Conservation (phyloP, 768 basidiomycete genomes). For the Rhizopogon vesiculosus region DNA sequence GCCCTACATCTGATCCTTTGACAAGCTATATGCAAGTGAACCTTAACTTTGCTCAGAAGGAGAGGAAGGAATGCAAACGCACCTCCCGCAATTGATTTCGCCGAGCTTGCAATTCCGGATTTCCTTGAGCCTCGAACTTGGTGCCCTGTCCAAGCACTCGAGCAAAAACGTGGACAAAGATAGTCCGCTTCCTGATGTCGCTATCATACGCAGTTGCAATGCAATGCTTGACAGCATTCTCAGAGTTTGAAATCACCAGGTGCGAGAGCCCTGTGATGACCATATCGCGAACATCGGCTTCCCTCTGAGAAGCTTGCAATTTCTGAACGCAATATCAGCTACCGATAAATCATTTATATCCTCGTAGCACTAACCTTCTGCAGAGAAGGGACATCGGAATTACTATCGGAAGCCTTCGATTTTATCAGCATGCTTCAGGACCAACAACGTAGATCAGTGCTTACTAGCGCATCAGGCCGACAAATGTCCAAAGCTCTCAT, state of each 20-base stretch:
- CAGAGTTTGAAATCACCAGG: slow-evolving; percentile 78
- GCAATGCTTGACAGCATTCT: slow-evolving; percentile 87
- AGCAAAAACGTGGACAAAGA: slow-evolving; percentile 83
- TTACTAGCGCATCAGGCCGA: slow-evolving; percentile 42
- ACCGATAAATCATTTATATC: neutral
- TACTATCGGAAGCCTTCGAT: slow-evolving; percentile 41
- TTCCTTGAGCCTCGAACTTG: slow-evolving; percentile 63
- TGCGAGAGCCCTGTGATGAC: slow-evolving; percentile 80
- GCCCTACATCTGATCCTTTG: slow-evolving; percentile 64
- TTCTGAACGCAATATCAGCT: slow-evolving; percentile 28
- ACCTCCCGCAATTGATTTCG: slow-evolving; percentile 60
- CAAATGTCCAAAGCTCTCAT: slow-evolving; percentile 54
- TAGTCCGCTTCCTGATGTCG: slow-evolving; percentile 64
- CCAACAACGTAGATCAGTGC: slow-evolving; percentile 7
- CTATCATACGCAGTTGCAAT: slow-evolving; percentile 72
- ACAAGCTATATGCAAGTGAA: slow-evolving; percentile 47
- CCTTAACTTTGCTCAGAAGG: slow-evolving; percentile 4
- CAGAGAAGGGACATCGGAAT: slow-evolving; percentile 44
- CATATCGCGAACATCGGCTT: slow-evolving; percentile 65
- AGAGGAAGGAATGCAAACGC: slow-evolving; percentile 15
- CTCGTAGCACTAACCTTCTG: slow-evolving; percentile 33
- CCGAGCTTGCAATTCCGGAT: slow-evolving; percentile 39
- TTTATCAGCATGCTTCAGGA: slow-evolving; percentile 1
- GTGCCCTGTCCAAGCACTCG: slow-evolving; percentile 77
- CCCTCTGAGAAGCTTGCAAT: slow-evolving; percentile 41